Percentiles rank a stretch among this genome's conserved stretches.
Evolutionary conservation across 805 yeast genomes (phyloP).

Genomic region (Aciculoconidium aculeatum): DNA sequence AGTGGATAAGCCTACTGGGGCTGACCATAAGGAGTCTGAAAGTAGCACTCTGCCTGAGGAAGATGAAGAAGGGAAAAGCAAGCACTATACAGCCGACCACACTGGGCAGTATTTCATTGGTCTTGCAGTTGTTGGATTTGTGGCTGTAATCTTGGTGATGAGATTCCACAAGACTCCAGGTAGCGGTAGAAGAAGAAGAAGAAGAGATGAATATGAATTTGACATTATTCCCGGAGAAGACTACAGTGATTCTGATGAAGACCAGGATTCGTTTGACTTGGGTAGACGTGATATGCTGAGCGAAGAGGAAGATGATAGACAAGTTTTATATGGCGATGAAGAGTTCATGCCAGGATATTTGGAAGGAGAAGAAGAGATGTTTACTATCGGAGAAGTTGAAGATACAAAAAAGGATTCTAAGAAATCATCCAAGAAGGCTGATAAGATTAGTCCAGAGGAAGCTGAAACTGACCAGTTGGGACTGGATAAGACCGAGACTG

Average conservation of each 20-base stretch:
- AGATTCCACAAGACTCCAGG: constrained; percentile 38
- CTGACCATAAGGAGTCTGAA: too few species aligned
- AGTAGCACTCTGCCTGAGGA: too few species aligned
- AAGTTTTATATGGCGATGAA: constrained; percentile 6
- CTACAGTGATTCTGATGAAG: constrained; percentile 35
- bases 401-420: constrained; percentile 9
- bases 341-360: constrained; percentile 22
- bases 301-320: constrained; percentile 6
- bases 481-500: too few species aligned
- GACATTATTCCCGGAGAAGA: constrained; percentile 71
- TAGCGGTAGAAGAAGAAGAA: constrained; percentile 41
- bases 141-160: constrained; percentile 41
- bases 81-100: constrained; percentile 34
- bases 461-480: too few species aligned
- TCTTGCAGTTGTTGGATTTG: constrained; percentile 54
- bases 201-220: constrained; percentile 70
- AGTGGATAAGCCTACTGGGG: background rate
- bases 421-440: background rate
- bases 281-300: constrained; percentile 11
- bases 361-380: constrained; percentile 35
- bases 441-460: too few species aligned
- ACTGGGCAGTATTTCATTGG: constrained; percentile 59
- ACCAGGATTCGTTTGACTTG: constrained; percentile 30
- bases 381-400: constrained; percentile 36
- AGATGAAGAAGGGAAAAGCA: constrained; percentile 26